Evolutionary conservation across 148 eudicot species (phyloP), one percentile per base, ranked within the genome.

Genomic region (Rhododendron ovatum): DNA sequence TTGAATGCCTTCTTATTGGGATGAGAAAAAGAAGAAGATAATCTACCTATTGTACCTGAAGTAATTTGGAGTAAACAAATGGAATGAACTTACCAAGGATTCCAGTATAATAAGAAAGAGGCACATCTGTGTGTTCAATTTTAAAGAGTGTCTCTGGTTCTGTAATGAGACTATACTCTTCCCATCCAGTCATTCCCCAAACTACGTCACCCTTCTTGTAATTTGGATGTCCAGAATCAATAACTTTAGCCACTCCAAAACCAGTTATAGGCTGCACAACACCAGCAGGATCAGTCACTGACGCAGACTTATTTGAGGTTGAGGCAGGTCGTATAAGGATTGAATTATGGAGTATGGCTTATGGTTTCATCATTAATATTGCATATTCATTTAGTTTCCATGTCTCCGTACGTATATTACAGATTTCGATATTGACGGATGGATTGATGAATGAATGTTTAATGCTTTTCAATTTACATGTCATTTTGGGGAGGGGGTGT

Each of bases 51-150:
- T 43, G 47, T 37, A 14, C 77, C 37, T 15, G 77, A 17, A 73
- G 13, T 37, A 75, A 28, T 26, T 39, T 43, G 47, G 61, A 33
- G 63, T 17, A 17, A 17, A 11, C 11, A 71, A 61, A 63, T 61
- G 12, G 43, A 39, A 83, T 24, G 20, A 59, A 55, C 87, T 71
- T 86, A 94, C 95, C 94, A 26, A 94, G 94, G 83, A 93, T 87
- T 78, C 95, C 95, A 0, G 93, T 89, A 84, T 91, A 92, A 84
- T 92, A 93, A 69, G 93, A 91, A 41, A 92, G 94, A 79, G 95
- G 95, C 53, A 93, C 93, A 30, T 30, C 30, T 30, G 30, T 30
- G 30, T 30, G 30, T 30, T 30, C 30, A 30, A 30, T 30, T 30
- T 30, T 30, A 30, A 30, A 30, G 30, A 30, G 30, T 30, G 30